Evolutionary conservation across 306 rosid species (phyloP).

Genomic region (Inga leiocalycina): DNA sequence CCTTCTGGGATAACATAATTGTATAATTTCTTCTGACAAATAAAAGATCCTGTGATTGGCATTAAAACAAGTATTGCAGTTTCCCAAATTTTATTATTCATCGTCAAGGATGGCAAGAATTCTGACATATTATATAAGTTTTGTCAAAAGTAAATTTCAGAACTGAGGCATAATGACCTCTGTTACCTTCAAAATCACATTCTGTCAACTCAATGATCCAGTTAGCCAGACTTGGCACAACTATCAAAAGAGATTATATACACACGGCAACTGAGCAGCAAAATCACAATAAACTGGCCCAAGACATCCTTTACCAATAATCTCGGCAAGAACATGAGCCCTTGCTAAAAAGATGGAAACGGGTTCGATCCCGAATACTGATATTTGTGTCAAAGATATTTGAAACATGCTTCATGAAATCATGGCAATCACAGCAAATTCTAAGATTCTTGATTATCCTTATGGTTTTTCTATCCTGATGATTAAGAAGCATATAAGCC

Average conservation of each 20-base stretch:
- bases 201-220: constrained; percentile 40
- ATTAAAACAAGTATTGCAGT: background rate
- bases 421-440: constrained; percentile 65
- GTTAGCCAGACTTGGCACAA: constrained; percentile 52
- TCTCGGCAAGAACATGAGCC: constrained; percentile 64
- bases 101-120: constrained; percentile 31
- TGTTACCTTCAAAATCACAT: constrained; percentile 68
- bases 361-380: constrained; percentile 51
- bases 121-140: constrained; percentile 40
- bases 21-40: too few relatives aligned
- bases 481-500: constrained; percentile 55
- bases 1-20: background rate
- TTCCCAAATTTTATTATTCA: constrained; percentile 37
- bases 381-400: constrained; percentile 43
- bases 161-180: constrained; percentile 65
- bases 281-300: background rate
- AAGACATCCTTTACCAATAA: constrained; percentile 50
- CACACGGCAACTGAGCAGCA: background rate
- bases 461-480: constrained; percentile 48
- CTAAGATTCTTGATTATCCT: constrained; percentile 67
- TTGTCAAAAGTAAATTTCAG: constrained; percentile 63
- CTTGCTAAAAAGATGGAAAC: constrained; percentile 57
- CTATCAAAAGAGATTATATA: constrained; percentile 68
- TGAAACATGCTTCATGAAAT: constrained; percentile 65
- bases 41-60: background rate